phyloP scores from a whole-genome alignment of 495 filamentous ascomycete species.

The Daldinia vernicosa region DNA sequence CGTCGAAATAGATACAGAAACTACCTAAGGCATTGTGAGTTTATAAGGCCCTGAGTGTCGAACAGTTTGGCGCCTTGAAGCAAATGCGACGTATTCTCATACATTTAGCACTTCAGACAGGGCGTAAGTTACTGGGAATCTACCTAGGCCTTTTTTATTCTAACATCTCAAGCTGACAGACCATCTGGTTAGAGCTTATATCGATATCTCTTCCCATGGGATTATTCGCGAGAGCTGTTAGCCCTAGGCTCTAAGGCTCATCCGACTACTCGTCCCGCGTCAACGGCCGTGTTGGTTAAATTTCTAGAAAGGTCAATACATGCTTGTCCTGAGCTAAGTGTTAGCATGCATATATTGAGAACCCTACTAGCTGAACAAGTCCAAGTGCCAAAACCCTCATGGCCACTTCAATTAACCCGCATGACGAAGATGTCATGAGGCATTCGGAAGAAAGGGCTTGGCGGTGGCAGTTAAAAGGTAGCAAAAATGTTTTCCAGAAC shows the following conservation, averaged over 20 bases:
- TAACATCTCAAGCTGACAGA: neutral
- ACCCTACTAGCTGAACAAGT: neutral
- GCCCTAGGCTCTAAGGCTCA: neutral
- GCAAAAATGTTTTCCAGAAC: neutral
- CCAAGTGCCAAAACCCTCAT: neutral
- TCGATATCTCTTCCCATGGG: neutral
- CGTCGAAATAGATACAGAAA: no score
- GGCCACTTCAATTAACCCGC: conserved; percentile 2
- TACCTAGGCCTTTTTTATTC: no score
- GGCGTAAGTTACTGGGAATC: no score
- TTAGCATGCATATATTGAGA: conserved; percentile 1
- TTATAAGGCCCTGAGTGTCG: no score
- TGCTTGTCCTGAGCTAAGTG: neutral
- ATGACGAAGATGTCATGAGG: conserved; percentile 7
- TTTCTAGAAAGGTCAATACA: neutral
- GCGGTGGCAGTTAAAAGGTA: neutral
- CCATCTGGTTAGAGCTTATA: neutral
- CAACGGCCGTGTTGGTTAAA: neutral
- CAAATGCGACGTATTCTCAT: no score
- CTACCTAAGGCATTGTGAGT: no score
- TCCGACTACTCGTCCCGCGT: neutral
- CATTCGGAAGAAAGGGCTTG: conserved; percentile 12
- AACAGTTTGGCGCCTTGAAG: no score
- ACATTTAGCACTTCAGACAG: no score
- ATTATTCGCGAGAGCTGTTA: neutral